Evolutionary conservation across 2,329 filamentous ascomycete species (phyloP).

Genomic region (Calonectria crousiana): DNA sequence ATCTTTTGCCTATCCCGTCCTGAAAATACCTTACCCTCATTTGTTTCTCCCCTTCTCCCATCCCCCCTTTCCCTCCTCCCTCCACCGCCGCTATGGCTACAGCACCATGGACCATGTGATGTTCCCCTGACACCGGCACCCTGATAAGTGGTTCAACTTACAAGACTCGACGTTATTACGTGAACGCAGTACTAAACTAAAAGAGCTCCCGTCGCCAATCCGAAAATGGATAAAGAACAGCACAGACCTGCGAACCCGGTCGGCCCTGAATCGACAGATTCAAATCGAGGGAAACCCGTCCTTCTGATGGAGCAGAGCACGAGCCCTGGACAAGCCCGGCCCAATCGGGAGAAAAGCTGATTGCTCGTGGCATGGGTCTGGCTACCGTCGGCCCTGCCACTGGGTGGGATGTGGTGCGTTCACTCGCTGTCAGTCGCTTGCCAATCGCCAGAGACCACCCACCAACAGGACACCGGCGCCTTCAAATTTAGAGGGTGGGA

Average conservation of each 20-base stretch:
- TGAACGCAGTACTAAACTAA: constrained; percentile 21
- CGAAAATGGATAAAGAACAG: constrained; percentile 6
- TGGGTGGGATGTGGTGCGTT: constrained; percentile 1
- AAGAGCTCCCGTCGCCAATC: constrained; percentile 14
- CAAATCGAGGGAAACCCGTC: constrained; percentile 28
- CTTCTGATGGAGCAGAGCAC: constrained; percentile 29
- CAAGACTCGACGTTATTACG: constrained; percentile 20
- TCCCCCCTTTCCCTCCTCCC: background rate
- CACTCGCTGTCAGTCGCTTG: constrained; percentile 14
- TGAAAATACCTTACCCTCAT: constrained; percentile 17
- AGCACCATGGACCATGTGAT: constrained; percentile 9
- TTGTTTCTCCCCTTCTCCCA: background rate
- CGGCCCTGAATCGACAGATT: constrained; percentile 17
- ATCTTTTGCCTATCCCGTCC: constrained; percentile 5
- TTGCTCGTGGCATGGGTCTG: constrained; percentile 38
- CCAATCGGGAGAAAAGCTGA: constrained; percentile 44
- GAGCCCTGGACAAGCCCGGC: constrained; percentile 30
- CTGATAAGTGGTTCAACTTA: constrained; percentile 14
- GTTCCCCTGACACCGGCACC: constrained; percentile 15
- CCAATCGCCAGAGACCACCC: background rate
- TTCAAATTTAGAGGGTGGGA: constrained; percentile 20
- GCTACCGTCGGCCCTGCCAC: constrained; percentile 27
- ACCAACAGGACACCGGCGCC: constrained; percentile 18
- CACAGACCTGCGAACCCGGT: constrained; percentile 17
- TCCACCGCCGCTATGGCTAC: background rate